phyloP scores from a whole-genome alignment of 148 eudicot species.

The Talinum fruticosum region DNA sequence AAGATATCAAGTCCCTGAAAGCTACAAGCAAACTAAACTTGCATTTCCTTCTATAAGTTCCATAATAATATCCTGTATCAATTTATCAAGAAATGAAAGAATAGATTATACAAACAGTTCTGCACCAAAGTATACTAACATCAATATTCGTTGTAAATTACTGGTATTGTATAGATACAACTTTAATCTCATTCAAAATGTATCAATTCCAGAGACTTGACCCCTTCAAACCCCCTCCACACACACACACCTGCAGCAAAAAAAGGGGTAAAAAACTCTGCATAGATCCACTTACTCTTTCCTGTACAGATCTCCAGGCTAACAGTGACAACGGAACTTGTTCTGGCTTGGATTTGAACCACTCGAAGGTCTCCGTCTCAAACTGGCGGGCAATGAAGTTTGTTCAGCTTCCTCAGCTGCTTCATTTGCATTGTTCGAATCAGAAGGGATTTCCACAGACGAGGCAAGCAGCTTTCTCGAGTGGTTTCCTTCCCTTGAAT shows the following conservation, averaged over 20 bases:
- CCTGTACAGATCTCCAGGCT: constrained; percentile 24
- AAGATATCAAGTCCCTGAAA: neutral
- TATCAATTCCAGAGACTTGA: too few species aligned
- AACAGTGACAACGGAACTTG: constrained; percentile 27
- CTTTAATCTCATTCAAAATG: constrained; percentile 7
- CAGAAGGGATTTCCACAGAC: neutral
- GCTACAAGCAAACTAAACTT: neutral
- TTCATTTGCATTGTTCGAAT: constrained; percentile 9
- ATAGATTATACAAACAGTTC: neutral
- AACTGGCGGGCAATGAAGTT: constrained; percentile 14
- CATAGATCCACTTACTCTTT: constrained; percentile 5
- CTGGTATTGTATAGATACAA: constrained; percentile 11
- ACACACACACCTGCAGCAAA: too few species aligned
- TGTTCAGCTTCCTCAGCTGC: neutral
- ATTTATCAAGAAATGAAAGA: neutral
- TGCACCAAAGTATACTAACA: constrained; percentile 13
- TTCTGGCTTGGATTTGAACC: constrained; percentile 29
- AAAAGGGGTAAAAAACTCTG: neutral
- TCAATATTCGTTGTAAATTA: neutral
- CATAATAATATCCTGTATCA: too few species aligned
- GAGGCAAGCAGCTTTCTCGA: constrained; percentile 26
- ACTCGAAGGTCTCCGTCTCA: constrained; percentile 17
- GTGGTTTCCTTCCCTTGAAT: constrained; percentile 9
- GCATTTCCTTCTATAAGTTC: too few species aligned
- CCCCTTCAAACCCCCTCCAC: too few species aligned